Percentiles rank a stretch among this genome's conserved stretches.
phyloP scores from a whole-genome alignment of 305 asterid species.

The Striga hermonthica region DNA sequence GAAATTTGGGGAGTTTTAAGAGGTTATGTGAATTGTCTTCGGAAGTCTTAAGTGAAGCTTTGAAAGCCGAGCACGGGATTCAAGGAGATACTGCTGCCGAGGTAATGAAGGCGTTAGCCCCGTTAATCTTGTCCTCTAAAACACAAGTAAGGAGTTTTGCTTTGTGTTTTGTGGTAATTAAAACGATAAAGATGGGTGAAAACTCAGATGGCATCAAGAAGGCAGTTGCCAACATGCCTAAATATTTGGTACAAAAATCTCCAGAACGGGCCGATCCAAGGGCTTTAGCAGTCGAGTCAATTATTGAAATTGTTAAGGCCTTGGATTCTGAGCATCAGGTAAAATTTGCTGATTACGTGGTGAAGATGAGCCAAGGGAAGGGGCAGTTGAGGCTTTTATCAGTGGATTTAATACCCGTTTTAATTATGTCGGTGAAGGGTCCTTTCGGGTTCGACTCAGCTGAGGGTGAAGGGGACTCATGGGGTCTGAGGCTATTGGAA shows the following conservation, averaged over 20 bases:
- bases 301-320: conserved; percentile 63
- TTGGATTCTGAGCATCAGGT: conserved; percentile 56
- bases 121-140: conserved; percentile 51
- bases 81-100: conserved; percentile 67
- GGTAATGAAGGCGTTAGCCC: conserved; percentile 63
- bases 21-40: conserved; percentile 55
- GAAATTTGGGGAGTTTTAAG: conserved; percentile 47
- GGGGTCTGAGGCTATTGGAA: conserved; percentile 65
- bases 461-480: conserved; percentile 42
- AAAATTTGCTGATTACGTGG: conserved; percentile 60
- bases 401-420: conserved; percentile 61
- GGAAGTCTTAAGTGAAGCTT: conserved; percentile 52
- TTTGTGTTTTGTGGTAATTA: conserved; percentile 58
- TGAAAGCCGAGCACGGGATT: conserved; percentile 73
- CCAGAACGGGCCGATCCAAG: conserved; percentile 86
- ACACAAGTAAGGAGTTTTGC: conserved; percentile 60
- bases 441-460: conserved; percentile 48
- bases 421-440: conserved; percentile 49
- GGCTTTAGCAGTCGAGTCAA: conserved; percentile 75
- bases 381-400: conserved; percentile 74
- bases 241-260: conserved; percentile 66
- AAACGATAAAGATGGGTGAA: conserved; percentile 51
- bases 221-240: conserved; percentile 71
- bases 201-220: conserved; percentile 48
- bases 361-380: conserved; percentile 84